phyloP scores from a whole-genome alignment of 164 flowering plant species.

The Umbilicus rupestris region DNA sequence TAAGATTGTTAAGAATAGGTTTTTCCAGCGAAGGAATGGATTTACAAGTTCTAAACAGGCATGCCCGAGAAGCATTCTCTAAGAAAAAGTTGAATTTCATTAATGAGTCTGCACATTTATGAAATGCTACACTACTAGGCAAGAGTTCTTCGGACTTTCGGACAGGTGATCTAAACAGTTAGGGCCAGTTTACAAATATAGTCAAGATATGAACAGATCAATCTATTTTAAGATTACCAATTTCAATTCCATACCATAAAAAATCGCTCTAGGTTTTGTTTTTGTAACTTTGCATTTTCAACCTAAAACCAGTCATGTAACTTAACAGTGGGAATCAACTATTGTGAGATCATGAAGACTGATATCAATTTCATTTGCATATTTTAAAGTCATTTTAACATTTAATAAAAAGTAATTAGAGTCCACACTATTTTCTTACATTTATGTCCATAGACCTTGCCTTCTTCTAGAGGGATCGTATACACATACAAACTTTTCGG shows the following conservation, averaged over 20 bases:
- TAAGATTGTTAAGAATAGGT: background rate
- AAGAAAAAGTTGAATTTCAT: background rate
- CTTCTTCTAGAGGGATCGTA: conserved; percentile 58
- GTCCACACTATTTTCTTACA: conserved; percentile 20
- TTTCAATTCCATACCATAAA: too few relatives aligned
- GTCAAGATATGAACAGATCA: too few relatives aligned
- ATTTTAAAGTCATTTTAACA: background rate
- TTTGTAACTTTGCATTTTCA: background rate
- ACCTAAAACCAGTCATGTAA: background rate
- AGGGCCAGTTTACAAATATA: too few relatives aligned
- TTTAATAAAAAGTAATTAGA: background rate
- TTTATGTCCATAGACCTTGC: conserved; percentile 42
- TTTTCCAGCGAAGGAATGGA: background rate
- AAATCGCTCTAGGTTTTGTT: background rate
- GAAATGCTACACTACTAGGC: background rate
- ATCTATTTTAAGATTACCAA: too few relatives aligned
- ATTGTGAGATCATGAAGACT: background rate
- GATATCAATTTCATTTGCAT: background rate
- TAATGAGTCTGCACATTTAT: background rate
- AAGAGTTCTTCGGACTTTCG: background rate
- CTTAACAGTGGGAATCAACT: background rate
- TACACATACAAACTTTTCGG: conserved; percentile 63
- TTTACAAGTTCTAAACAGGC: background rate
- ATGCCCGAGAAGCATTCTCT: background rate
- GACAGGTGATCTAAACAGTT: background rate